phyloP scores from a whole-genome alignment of 768 basidiomycete genomes.

The Leucosporidium scottii region DNA sequence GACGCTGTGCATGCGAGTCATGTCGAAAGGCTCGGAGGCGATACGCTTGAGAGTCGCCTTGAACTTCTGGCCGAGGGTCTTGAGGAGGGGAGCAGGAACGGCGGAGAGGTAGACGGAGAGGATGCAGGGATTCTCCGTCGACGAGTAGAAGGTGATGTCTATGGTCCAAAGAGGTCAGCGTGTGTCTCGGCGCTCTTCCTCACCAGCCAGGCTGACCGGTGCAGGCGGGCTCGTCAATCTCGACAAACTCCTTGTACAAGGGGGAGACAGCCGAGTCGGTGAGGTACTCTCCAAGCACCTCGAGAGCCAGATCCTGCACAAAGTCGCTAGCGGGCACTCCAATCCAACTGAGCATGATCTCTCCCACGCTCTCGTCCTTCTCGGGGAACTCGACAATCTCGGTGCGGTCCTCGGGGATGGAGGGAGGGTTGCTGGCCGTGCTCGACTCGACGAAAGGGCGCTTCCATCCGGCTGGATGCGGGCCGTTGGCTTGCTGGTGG shows the following conservation, averaged over 20 bases:
- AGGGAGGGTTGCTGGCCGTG: conserved; percentile 54
- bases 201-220: conserved; percentile 47
- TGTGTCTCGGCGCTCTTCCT: background rate
- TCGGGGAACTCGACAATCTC: conserved; percentile 87
- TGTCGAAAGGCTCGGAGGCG: conserved; percentile 69
- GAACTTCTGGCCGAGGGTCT: conserved; percentile 63
- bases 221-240: conserved; percentile 80
- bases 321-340: conserved; percentile 69
- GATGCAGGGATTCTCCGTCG: conserved; percentile 61
- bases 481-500: conserved; percentile 64
- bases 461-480: conserved; percentile 71
- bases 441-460: conserved; percentile 86
- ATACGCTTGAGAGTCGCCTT: conserved; percentile 63
- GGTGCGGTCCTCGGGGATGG: conserved; percentile 52
- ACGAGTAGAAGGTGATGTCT: conserved; percentile 69
- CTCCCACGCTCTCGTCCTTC: conserved; percentile 86
- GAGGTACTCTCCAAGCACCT: conserved; percentile 77
- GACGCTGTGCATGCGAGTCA: conserved; percentile 79
- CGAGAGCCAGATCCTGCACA: conserved; percentile 72
- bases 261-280: conserved; percentile 55
- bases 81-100: conserved; percentile 70
- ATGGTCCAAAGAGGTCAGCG: conserved; percentile 16
- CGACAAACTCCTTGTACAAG: conserved; percentile 73
- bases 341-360: conserved; percentile 66
- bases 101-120: conserved; percentile 73